Conservation (phyloP, 2,329 filamentous ascomycete species). For the Colletotrichum sp. region DNA sequence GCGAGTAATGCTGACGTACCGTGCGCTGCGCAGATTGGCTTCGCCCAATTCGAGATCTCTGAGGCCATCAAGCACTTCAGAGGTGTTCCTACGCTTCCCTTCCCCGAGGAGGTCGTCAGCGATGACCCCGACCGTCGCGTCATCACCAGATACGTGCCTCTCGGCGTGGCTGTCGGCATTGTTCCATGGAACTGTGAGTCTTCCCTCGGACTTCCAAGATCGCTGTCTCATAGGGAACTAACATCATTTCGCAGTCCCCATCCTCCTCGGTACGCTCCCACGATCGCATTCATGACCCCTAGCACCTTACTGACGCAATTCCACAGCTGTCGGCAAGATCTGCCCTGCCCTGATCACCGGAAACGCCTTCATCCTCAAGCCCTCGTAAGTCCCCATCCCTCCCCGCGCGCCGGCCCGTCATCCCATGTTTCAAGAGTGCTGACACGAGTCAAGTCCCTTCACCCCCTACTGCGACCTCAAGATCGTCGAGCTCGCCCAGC, state of each 20-base stretch:
- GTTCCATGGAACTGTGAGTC: slow-evolving; percentile 62
- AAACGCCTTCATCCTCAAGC: slow-evolving; percentile 62
- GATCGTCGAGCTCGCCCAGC: slow-evolving; percentile 60
- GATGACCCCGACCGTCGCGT: slow-evolving; percentile 32
- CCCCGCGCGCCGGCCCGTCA: not conserved
- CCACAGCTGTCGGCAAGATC: slow-evolving; percentile 54
- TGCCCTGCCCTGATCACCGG: slow-evolving; percentile 62
- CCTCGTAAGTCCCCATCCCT: slow-evolving; percentile 37
- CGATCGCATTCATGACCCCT: not conserved
- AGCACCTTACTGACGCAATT: not conserved
- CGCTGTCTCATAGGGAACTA: not conserved
- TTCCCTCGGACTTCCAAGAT: slow-evolving; percentile 32
- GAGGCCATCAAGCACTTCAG: slow-evolving; percentile 15
- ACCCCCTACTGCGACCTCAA: slow-evolving; percentile 65
- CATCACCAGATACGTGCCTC: slow-evolving; percentile 37
- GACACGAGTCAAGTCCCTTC: slow-evolving; percentile 42
- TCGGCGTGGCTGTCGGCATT: slow-evolving; percentile 49
- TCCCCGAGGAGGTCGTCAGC: slow-evolving; percentile 20
- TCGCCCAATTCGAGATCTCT: slow-evolving; percentile 6
- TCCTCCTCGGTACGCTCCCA: slow-evolving; percentile 14
- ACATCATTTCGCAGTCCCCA: not conserved
- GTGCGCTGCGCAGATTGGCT: not conserved
- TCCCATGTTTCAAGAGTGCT: not conserved
- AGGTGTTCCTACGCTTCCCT: slow-evolving; percentile 1
- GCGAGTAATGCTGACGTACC: not conserved